Conservation (phyloP, 176 grass and related monocot genomes). For the Phragmites australis region DNA sequence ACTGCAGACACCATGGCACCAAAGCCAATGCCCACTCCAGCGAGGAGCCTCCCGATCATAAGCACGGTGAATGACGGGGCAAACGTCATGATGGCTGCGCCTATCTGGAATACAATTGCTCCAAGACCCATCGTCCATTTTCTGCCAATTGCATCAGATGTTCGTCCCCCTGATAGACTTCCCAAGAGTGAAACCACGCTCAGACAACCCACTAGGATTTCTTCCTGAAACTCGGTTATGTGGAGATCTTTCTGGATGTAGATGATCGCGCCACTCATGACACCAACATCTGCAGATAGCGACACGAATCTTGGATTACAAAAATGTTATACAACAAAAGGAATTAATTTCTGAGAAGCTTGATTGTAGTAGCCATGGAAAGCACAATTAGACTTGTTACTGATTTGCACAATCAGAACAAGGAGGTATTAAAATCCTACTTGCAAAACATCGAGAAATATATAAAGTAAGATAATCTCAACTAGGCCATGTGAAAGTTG, state of each 20-base stretch:
- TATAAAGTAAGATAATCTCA: not conserved
- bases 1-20: conserved; percentile 89
- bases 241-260: conserved; percentile 92
- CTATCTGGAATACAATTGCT: conserved; percentile 75
- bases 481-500: not conserved
- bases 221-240: conserved; percentile 83
- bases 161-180: conserved; percentile 82
- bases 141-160: conserved; percentile 80
- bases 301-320: conserved; percentile 13
- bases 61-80: conserved; percentile 83
- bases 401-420: conserved; percentile 9
- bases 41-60: conserved; percentile 75
- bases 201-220: conserved; percentile 83
- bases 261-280: conserved; percentile 84
- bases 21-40: conserved; percentile 87
- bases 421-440: not conserved
- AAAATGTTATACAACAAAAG: not conserved
- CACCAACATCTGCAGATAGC: conserved; percentile 76
- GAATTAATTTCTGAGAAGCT: not conserved
- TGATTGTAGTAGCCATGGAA: not conserved
- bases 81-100: conserved; percentile 80
- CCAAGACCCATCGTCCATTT: conserved; percentile 95
- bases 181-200: conserved; percentile 88
- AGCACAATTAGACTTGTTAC: not conserved
- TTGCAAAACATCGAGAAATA: not conserved